These are phyloP conservation scores for Talaromyces rugulosus DNA, from an alignment of 2,329 filamentous ascomycete species.

Conservation along the genomic window DNA sequence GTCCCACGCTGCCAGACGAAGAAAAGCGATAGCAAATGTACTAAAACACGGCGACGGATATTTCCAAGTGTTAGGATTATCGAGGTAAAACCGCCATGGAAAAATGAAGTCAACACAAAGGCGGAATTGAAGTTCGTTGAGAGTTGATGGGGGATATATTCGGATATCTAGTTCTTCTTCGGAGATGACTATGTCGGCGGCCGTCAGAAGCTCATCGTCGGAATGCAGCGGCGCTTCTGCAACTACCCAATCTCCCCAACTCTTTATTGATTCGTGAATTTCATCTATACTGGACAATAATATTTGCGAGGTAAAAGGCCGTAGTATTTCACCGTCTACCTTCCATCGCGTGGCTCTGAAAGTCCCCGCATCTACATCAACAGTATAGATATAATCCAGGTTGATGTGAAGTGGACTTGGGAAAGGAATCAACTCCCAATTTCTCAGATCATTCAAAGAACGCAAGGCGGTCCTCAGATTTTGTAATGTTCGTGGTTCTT, in stretches of 20 bases:
- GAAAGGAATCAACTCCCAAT: conserved; percentile 20
- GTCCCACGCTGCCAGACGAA: conserved; percentile 22
- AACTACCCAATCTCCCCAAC: too few species aligned
- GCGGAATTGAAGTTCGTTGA: conserved; percentile 25
- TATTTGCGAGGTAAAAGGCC: neutral
- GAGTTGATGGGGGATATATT: conserved; percentile 14
- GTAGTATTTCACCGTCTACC: neutral
- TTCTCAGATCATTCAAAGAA: conserved; percentile 4
- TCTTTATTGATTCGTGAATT: too few species aligned
- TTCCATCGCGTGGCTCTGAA: conserved; percentile 17
- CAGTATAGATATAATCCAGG: conserved; percentile 23
- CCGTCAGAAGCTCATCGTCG: too few species aligned
- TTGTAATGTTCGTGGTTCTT: conserved; percentile 11
- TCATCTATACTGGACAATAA: too few species aligned
- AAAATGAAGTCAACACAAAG: conserved; percentile 22
- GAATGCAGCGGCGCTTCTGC: too few species aligned
- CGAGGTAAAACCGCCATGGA: conserved; percentile 21
- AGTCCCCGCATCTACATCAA: conserved; percentile 18
- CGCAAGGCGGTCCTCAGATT: neutral
- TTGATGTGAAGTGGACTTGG: conserved; percentile 19
- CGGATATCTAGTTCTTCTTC: too few species aligned
- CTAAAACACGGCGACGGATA: conserved; percentile 17
- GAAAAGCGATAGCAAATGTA: conserved; percentile 15
- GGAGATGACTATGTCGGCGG: too few species aligned
- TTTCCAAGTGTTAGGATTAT: conserved; percentile 21